A percentile compares a stretch with the other conserved stretches of the same genome.
Conservation (phyloP, 192 early-diverging fungal species). For the Gonapodya prolifera region DNA sequence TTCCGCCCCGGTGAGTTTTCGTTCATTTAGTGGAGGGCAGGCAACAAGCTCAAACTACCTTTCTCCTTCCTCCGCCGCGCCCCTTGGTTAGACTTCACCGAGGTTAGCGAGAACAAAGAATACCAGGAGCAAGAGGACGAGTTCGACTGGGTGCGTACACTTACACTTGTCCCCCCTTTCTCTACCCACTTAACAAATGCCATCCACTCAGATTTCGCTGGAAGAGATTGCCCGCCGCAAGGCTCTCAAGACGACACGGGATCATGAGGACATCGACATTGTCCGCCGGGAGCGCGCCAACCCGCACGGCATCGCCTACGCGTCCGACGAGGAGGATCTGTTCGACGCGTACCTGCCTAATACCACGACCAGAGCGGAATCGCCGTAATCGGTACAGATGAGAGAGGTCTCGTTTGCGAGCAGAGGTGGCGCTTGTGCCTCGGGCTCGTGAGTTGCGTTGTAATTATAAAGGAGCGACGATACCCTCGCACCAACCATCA, state of each 20-base stretch:
- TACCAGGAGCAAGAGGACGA: slow-evolving; percentile 88
- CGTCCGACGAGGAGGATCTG: not conserved
- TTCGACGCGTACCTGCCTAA: not conserved
- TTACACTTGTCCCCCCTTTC: too few relatives aligned
- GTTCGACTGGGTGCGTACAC: slow-evolving; percentile 61
- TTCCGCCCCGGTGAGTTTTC: slow-evolving; percentile 60
- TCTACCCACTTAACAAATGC: too few relatives aligned
- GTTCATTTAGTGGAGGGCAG: not conserved
- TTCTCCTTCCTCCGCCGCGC: not conserved
- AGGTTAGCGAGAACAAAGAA: slow-evolving; percentile 89
- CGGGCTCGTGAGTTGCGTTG: too few relatives aligned
- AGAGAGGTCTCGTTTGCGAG: too few relatives aligned
- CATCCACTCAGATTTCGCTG: not conserved
- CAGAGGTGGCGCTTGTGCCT: too few relatives aligned
- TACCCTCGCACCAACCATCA: too few relatives aligned
- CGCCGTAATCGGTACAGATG: too few relatives aligned
- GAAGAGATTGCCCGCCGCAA: not conserved
- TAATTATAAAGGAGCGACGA: too few relatives aligned
- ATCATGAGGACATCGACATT: not conserved
- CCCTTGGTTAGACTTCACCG: slow-evolving; percentile 58
- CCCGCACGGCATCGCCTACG: not conserved
- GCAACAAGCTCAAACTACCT: not conserved
- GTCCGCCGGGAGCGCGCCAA: not conserved
- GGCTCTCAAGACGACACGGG: not conserved
- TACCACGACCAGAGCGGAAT: too few relatives aligned